Conservation (phyloP, 805 yeast species). For the Metschnikowia gruessii region DNA sequence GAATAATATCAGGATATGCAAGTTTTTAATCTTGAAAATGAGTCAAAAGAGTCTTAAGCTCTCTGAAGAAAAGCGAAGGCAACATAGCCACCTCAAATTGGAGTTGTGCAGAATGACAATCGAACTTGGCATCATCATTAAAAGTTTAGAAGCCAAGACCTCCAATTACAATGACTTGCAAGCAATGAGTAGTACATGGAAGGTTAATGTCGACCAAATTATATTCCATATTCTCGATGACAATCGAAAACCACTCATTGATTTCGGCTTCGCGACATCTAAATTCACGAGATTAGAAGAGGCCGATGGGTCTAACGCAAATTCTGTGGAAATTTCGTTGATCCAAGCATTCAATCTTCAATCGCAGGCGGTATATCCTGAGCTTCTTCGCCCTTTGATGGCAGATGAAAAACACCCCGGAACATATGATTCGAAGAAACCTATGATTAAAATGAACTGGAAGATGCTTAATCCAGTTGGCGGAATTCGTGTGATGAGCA, state of each 20-base stretch:
- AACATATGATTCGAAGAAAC: conserved; percentile 12
- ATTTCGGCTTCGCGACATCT: conserved; percentile 61
- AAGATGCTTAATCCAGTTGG: conserved; percentile 83
- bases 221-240: conserved; percentile 67
- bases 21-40: conserved; percentile 39
- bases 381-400: conserved; percentile 56
- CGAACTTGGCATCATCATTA: conserved; percentile 35
- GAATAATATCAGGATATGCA: conserved; percentile 27
- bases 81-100: conserved; percentile 26
- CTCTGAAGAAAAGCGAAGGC: conserved; percentile 20
- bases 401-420: conserved; percentile 17
- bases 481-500: conserved; percentile 78
- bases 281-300: conserved; percentile 60
- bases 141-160: conserved; percentile 14
- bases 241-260: conserved; percentile 61
- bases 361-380: conserved; percentile 59
- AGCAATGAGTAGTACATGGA: conserved; percentile 16
- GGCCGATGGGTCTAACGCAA: conserved; percentile 64
- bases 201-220: conserved; percentile 54
- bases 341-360: conserved; percentile 70
- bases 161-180: conserved; percentile 10
- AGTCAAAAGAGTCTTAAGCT: conserved; percentile 32
- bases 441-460: conserved; percentile 51
- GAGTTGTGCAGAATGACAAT: conserved; percentile 34
- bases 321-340: conserved; percentile 54